Evolutionary conservation across 2,329 filamentous ascomycete genomes (phyloP), one percentile per base, ranked within the genome.

Genomic region (Tolypocladium inflatum): DNA sequence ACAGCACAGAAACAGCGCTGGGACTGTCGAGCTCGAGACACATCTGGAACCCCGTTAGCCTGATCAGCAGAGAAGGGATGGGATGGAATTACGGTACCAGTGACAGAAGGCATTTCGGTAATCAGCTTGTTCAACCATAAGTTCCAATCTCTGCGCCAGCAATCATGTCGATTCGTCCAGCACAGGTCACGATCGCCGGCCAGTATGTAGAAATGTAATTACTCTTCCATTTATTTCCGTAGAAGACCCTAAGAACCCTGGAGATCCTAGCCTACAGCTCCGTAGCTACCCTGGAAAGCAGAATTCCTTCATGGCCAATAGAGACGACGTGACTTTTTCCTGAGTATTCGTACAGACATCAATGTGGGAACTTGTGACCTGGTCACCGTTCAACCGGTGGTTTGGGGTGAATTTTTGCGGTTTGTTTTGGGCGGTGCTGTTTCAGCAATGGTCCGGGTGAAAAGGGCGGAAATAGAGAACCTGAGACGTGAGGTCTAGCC

Each of bases 401-500:
- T 30, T 11, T 19, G 3, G n/a, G 26, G 39, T 9, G 19, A 41
- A n/a, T 3, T 4, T 10, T n/a, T 41, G 15, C n/a, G 15, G 8
- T 30, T 33, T 50, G 11, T 13, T n/a, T 35, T n/a, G 30, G 48
- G 30, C 30, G 19, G 19, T 21, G 48, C 48, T 35, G 30, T 10
- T 19, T 51, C 17, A 35, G 48, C 30, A 15, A 33, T n/a, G 48
- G 48, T 51, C 48, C 48, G 48, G 48, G 19, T 17, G 26, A 19
- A 21, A 30, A 55, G 53, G 33, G 48, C 53, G 42, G 45, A 50
- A 43, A 55, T 39, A 43, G 38, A 54, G 39, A 48, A 57, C 43
- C 61, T 62, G 61, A 54, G 54, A 59, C 56, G 52, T 51, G 51
- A 54, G 50, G 55, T 56, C 59, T 62, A 55, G 57, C 59, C 56